Conservation (phyloP, 805 yeast genomes). For the Clavispora santaluciae region DNA sequence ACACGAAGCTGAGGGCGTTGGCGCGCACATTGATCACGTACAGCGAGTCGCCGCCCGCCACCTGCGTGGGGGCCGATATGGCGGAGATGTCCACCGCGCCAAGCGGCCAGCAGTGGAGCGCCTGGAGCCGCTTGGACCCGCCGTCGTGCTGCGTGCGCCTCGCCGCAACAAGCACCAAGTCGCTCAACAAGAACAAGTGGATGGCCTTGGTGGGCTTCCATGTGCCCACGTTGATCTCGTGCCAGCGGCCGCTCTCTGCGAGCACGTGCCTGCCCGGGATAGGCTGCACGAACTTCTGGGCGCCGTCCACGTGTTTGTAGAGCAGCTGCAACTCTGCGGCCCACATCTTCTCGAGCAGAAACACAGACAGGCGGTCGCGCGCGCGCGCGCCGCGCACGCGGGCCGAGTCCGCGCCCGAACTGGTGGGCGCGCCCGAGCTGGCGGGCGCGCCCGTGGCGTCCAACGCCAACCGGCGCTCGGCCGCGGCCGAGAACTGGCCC, state of each 20-base stretch:
- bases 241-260: conserved; percentile 80
- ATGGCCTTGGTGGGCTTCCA: conserved; percentile 74
- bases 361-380: conserved; percentile 62
- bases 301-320: conserved; percentile 86
- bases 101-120: conserved; percentile 77
- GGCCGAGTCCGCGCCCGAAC: not conserved
- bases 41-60: conserved; percentile 16
- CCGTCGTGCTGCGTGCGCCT: conserved; percentile 36
- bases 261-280: conserved; percentile 77
- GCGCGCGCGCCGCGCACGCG: conserved; percentile 16
- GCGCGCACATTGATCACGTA: conserved; percentile 44
- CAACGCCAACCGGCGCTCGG: conserved; percentile 49
- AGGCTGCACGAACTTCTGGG: conserved; percentile 71
- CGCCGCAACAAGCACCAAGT: conserved; percentile 69
- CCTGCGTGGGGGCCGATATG: conserved; percentile 22
- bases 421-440: conserved; percentile 8
- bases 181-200: conserved; percentile 74
- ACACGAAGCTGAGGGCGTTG: conserved; percentile 48
- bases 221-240: conserved; percentile 78
- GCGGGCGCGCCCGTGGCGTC: conserved; percentile 30
- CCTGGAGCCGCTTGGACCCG: conserved; percentile 44
- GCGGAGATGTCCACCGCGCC: conserved; percentile 50
- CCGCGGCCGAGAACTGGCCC: conserved; percentile 53
- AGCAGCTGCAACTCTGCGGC: conserved; percentile 62
- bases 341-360: conserved; percentile 79